A percentile compares a stretch with the other conserved stretches of the same genome.
These are phyloP conservation scores for Tricharina praecox DNA, from an alignment of 495 filamentous ascomycete species.

Conservation along the genomic window DNA sequence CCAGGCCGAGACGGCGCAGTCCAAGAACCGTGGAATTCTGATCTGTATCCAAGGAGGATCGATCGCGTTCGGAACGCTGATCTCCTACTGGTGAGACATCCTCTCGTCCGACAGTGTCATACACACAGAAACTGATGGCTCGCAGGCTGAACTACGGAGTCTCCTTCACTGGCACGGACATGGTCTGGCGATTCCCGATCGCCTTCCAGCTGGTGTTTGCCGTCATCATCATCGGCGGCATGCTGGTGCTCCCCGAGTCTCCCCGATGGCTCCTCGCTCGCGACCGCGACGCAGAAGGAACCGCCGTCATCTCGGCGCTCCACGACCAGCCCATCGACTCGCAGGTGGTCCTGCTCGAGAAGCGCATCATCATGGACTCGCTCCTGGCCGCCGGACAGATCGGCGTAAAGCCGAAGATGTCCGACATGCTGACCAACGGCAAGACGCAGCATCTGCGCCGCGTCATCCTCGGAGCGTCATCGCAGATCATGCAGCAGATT, in stretches of 20 bases:
- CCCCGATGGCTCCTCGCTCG: constrained; percentile 57
- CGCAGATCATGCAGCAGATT: constrained; percentile 66
- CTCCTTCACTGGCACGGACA: constrained; percentile 44
- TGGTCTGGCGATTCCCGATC: constrained; percentile 68
- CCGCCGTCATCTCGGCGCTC: constrained; percentile 52
- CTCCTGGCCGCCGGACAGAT: constrained; percentile 44
- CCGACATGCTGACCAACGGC: constrained; percentile 41
- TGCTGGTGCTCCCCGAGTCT: constrained; percentile 56
- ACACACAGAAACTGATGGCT: constrained; percentile 66
- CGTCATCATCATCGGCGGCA: constrained; percentile 44
- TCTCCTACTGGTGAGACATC: constrained; percentile 3
- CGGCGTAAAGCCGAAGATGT: constrained; percentile 38
- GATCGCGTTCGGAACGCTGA: constrained; percentile 23
- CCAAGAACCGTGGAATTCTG: constrained; percentile 59
- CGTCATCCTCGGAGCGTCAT: constrained; percentile 42
- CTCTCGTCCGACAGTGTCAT: no score
- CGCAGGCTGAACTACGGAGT: constrained; percentile 28
- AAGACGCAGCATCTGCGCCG: constrained; percentile 51
- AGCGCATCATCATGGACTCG: constrained; percentile 46
- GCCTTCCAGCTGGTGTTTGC: constrained; percentile 67
- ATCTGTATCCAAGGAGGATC: constrained; percentile 72
- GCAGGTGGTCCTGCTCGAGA: constrained; percentile 35
- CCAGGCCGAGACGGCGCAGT: constrained; percentile 47
- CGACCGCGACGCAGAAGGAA: constrained; percentile 50
- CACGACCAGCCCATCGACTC: constrained; percentile 42